A percentile compares a stretch with the other conserved stretches of the same genome.
Conservation (phyloP, 1,139 yeast species). For the Zygosaccharomyces sapae region DNA sequence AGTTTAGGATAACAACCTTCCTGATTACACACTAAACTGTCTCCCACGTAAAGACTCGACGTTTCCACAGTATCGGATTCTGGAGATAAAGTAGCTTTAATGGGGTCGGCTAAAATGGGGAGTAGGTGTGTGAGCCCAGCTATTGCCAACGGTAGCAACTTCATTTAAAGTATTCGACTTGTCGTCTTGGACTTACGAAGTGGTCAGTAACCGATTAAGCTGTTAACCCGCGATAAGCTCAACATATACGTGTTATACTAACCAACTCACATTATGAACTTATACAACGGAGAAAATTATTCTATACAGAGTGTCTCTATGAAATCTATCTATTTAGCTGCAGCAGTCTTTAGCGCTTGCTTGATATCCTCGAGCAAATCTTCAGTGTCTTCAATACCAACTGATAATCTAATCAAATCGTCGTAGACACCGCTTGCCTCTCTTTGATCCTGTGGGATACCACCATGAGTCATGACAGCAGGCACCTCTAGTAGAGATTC, state of each 20-base stretch:
- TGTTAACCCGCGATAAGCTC: not conserved
- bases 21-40: constrained; percentile 43
- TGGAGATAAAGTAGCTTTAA: constrained; percentile 5
- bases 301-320: too few relatives aligned
- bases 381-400: constrained; percentile 81
- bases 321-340: constrained; percentile 3
- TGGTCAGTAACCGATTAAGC: too few relatives aligned
- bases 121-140: not conserved
- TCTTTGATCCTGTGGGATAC: constrained; percentile 77
- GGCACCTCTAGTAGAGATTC: constrained; percentile 86
- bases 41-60: constrained; percentile 12
- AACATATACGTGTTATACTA: too few relatives aligned
- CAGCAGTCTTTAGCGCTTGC: constrained; percentile 54
- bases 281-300: too few relatives aligned
- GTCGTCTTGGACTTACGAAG: too few relatives aligned
- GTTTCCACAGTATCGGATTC: constrained; percentile 1
- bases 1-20: constrained; percentile 58
- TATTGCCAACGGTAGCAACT: not conserved
- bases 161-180: too few relatives aligned
- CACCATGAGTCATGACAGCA: constrained; percentile 90
- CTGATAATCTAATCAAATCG: constrained; percentile 75
- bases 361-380: constrained; percentile 72
- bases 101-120: not conserved
- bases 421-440: constrained; percentile 79
- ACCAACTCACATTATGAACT: too few relatives aligned